A percentile compares a stretch with the other conserved stretches of the same genome.
These are phyloP conservation scores for Coemansia sp. DNA, from an alignment of 192 early-diverging fungal species.

Conservation along the genomic window DNA sequence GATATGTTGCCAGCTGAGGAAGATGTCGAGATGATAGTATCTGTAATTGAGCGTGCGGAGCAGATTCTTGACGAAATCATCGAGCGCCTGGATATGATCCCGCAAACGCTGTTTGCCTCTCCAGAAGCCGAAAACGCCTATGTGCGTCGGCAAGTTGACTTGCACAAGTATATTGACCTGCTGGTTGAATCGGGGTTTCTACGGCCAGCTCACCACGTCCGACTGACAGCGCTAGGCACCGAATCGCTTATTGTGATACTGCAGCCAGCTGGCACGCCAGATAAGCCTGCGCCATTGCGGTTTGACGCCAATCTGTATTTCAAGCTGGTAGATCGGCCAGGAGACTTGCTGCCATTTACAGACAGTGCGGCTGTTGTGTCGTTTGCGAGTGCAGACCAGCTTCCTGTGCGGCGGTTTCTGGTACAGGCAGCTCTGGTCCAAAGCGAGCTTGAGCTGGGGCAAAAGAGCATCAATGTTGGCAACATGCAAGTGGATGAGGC, in stretches of 20 bases:
- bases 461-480: slow-evolving; percentile 97
- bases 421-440: slow-evolving; percentile 80
- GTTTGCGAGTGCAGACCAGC: slow-evolving; percentile 32
- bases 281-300: slow-evolving; percentile 13
- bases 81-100: slow-evolving; percentile 33
- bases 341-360: slow-evolving; percentile 75
- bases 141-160: slow-evolving; percentile 53
- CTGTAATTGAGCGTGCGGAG: slow-evolving; percentile 21
- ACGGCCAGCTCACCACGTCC: slow-evolving; percentile 48
- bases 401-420: slow-evolving; percentile 87
- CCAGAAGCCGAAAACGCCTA: slow-evolving; percentile 43
- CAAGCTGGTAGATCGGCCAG: slow-evolving; percentile 82
- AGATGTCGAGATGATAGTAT: background rate
- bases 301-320: slow-evolving; percentile 74
- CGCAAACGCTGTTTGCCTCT: slow-evolving; percentile 37
- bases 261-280: slow-evolving; percentile 50
- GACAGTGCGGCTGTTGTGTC: slow-evolving; percentile 54
- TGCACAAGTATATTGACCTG: slow-evolving; percentile 72
- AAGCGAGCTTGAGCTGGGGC: slow-evolving; percentile 89
- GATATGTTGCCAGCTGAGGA: background rate
- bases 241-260: slow-evolving; percentile 74
- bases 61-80: slow-evolving; percentile 42
- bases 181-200: slow-evolving; percentile 72
- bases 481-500: slow-evolving; percentile 79
- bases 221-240: slow-evolving; percentile 62